phyloP scores from a whole-genome alignment of 2,329 filamentous ascomycete species.

The Phaeosphaeriaceae sp. region DNA sequence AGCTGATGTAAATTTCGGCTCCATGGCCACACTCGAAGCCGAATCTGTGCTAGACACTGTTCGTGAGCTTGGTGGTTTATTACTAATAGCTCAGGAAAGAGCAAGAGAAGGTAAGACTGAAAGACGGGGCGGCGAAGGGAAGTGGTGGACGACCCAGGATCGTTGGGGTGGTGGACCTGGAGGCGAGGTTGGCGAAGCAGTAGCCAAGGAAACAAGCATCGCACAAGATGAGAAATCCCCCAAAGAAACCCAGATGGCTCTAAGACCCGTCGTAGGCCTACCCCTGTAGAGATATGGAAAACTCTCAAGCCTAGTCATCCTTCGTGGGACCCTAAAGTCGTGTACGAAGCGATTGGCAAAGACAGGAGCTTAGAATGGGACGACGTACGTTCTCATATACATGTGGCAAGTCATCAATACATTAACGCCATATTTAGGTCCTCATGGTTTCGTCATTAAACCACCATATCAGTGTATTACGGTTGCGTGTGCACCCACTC shows the following conservation, averaged over 20 bases:
- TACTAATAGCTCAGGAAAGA: conserved; percentile 66
- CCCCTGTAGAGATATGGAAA: conserved; percentile 60
- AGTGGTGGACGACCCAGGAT: conserved; percentile 65
- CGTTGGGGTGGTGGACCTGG: conserved; percentile 64
- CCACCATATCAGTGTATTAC: conserved; percentile 66
- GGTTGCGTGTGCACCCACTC: conserved; percentile 61
- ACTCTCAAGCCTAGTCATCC: conserved; percentile 57
- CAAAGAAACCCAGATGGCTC: conserved; percentile 34
- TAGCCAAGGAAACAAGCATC: conserved; percentile 31
- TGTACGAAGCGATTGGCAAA: conserved; percentile 64
- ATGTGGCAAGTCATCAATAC: background rate
- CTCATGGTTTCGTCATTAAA: conserved; percentile 68
- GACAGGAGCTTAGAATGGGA: conserved; percentile 55
- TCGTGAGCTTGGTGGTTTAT: conserved; percentile 63
- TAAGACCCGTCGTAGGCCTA: conserved; percentile 49
- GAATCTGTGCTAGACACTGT: conserved; percentile 58
- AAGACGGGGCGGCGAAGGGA: conserved; percentile 58
- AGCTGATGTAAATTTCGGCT: conserved; percentile 60
- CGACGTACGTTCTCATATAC: conserved; percentile 55
- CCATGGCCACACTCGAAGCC: conserved; percentile 33
- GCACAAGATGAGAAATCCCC: conserved; percentile 46
- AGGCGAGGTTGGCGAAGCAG: conserved; percentile 50
- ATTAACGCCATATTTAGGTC: conserved; percentile 52
- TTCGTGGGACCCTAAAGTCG: conserved; percentile 63
- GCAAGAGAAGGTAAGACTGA: conserved; percentile 61